A percentile compares a stretch with the other conserved stretches of the same genome.
These are phyloP conservation scores for Mycogone perniciosa DNA, from an alignment of 2,329 filamentous ascomycete genomes.

Conservation along the genomic window DNA sequence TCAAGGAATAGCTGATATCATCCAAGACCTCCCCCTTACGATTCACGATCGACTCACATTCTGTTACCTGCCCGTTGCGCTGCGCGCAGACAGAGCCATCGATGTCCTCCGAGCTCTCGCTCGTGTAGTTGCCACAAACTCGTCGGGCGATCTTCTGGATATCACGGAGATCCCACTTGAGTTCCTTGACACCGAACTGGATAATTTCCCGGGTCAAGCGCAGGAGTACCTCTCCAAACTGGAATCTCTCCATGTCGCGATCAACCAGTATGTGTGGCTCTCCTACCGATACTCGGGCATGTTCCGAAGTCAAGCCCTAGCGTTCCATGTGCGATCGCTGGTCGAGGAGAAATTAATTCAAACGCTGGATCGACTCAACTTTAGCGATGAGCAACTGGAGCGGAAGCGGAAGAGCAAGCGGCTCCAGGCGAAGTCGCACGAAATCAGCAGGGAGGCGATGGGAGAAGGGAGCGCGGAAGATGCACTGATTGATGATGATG, in stretches of 20 bases:
- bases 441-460: slow-evolving; percentile 11
- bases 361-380: slow-evolving; percentile 44
- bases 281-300: slow-evolving; percentile 81
- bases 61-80: slow-evolving; percentile 60
- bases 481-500: slow-evolving; percentile 15
- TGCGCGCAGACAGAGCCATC: slow-evolving; percentile 43
- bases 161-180: slow-evolving; percentile 67
- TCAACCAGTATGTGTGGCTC: slow-evolving; percentile 89
- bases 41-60: slow-evolving; percentile 71
- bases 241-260: slow-evolving; percentile 71
- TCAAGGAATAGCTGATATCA: slow-evolving; percentile 62
- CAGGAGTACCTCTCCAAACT: slow-evolving; percentile 59
- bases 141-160: slow-evolving; percentile 62
- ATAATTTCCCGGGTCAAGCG: slow-evolving; percentile 28
- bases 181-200: slow-evolving; percentile 58
- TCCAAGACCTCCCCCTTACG: slow-evolving; percentile 65
- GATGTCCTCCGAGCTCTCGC: slow-evolving; percentile 59
- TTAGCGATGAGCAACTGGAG: slow-evolving; percentile 31
- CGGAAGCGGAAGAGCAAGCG: slow-evolving; percentile 20
- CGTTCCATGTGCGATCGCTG: slow-evolving; percentile 70
- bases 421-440: slow-evolving; percentile 14
- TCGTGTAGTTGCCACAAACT: slow-evolving; percentile 60
- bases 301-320: slow-evolving; percentile 68
- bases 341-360: slow-evolving; percentile 66
- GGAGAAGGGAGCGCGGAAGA: slow-evolving; percentile 13